phyloP scores from a whole-genome alignment of 345 rosid genomes.

The Euphorbia pulcherrima region DNA sequence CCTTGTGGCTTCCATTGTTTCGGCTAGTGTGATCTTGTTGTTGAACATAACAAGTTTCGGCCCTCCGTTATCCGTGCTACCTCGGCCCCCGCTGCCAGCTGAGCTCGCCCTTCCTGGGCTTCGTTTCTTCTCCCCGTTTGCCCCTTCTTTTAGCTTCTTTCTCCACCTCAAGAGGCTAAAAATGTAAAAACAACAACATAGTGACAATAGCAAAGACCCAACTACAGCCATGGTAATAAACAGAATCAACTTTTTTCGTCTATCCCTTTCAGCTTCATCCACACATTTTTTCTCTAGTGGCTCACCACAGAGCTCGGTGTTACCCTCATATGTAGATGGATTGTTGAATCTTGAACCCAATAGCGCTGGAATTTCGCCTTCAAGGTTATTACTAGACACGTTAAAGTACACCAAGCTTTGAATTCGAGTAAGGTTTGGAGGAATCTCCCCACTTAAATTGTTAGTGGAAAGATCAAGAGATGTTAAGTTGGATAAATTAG shows the following conservation, averaged over 20 bases:
- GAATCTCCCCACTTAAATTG: conserved; percentile 72
- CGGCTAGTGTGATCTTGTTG: conserved; percentile 79
- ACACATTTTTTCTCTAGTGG: conserved; percentile 54
- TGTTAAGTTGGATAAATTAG: conserved; percentile 51
- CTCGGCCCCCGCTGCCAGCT: conserved; percentile 67
- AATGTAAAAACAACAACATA: conserved; percentile 82
- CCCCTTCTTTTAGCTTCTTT: conserved; percentile 57
- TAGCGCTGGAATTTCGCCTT: conserved; percentile 61
- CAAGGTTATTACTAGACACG: conserved; percentile 64
- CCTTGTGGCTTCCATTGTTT: conserved; percentile 80
- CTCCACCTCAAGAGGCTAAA: conserved; percentile 85
- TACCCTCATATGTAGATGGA: conserved; percentile 53
- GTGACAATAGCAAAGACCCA: conserved; percentile 54
- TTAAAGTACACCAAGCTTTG: conserved; percentile 57
- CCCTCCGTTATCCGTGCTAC: conserved; percentile 78
- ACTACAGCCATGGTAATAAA: conserved; percentile 50
- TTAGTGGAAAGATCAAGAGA: conserved; percentile 69
- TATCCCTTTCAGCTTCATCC: conserved; percentile 31
- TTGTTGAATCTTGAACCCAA: conserved; percentile 58
- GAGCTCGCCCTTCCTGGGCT: conserved; percentile 85
- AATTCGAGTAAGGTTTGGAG: conserved; percentile 45
- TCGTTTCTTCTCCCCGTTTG: conserved; percentile 75
- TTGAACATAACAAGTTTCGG: conserved; percentile 94
- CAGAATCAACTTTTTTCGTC: conserved; percentile 54
- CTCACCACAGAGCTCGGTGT: conserved; percentile 62